phyloP scores from a whole-genome alignment of 371 early-diverging fungal species.

The Mortierella sp. region DNA sequence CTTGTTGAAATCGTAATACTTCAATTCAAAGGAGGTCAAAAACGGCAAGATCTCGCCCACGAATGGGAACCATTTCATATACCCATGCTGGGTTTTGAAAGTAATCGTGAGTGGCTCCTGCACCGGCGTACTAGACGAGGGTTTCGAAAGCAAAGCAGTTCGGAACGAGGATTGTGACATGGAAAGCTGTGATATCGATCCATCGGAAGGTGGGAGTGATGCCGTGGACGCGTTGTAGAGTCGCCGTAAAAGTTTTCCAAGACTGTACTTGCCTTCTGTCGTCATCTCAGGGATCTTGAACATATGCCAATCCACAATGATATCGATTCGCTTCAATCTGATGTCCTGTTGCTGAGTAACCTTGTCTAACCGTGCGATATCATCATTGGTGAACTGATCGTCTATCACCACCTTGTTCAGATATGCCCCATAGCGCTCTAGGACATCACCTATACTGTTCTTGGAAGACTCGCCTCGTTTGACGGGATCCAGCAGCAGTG shows the following conservation, averaged over 20 bases:
- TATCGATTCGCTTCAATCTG: slow-evolving; percentile 2
- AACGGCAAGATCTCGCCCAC: neutral
- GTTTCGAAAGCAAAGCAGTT: neutral
- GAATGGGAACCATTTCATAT: neutral
- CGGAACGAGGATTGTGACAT: too few species aligned
- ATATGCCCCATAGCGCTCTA: slow-evolving; percentile 1
- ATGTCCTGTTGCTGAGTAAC: neutral
- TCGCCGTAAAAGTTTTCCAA: too few species aligned
- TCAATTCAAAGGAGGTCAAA: neutral
- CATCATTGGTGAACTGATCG: slow-evolving; percentile 1
- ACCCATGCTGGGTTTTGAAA: neutral
- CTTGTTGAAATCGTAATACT: neutral
- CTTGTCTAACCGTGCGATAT: slow-evolving; percentile 1
- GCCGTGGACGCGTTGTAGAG: too few species aligned
- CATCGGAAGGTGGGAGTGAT: too few species aligned
- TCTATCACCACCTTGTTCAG: slow-evolving; percentile 7
- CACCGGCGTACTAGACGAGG: too few species aligned
- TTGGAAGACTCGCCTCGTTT: too few species aligned
- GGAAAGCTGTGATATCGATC: too few species aligned
- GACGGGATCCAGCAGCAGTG: slow-evolving; percentile 2
- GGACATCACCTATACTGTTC: neutral
- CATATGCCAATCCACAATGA: neutral
- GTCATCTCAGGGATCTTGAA: neutral
- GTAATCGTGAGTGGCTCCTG: neutral
- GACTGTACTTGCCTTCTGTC: neutral